Conservation (phyloP, 129 eudicot species). For the Logfia minima region DNA sequence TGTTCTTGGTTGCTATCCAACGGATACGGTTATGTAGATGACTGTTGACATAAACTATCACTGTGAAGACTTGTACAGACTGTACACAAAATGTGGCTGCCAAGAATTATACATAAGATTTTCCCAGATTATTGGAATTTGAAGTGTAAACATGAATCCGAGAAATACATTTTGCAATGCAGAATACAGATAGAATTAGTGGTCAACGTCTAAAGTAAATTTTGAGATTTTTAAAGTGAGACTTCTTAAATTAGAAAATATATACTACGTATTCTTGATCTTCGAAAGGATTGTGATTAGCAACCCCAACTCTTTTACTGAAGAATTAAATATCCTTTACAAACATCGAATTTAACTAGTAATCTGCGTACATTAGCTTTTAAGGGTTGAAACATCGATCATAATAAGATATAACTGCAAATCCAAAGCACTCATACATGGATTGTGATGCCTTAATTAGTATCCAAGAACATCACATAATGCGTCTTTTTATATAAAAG, state of each 20-base stretch:
- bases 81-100: no score
- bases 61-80: background rate
- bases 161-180: background rate
- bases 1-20: slow-evolving; percentile 11
- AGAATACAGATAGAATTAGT: slow-evolving; percentile 8
- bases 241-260: no score
- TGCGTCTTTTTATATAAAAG: background rate
- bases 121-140: background rate
- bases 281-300: no score
- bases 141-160: background rate
- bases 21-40: background rate
- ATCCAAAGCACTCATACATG: background rate
- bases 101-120: background rate
- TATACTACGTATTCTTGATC: no score
- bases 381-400: background rate
- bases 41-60: background rate
- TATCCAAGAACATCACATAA: background rate
- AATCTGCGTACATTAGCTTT: background rate
- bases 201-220: background rate
- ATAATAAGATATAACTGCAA: background rate
- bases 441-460: background rate
- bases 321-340: no score
- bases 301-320: no score
- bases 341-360: no score
- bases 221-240: no score